Conservation (phyloP, 345 rosid genomes). For the Brassica carinata region DNA sequence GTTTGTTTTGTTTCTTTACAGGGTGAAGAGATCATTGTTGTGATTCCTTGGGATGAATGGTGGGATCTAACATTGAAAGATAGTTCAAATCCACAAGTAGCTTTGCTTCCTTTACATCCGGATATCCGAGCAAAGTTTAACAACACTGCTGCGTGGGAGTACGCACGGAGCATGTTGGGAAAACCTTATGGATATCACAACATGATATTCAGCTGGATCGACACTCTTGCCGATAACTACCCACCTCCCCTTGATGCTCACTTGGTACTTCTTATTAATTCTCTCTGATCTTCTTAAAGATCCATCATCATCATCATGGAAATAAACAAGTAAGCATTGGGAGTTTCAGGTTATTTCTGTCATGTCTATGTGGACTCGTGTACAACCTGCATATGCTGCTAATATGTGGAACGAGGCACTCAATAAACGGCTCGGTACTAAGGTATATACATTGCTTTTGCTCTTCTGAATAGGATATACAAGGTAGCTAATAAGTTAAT, state of each 20-base stretch:
- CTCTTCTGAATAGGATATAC: not conserved
- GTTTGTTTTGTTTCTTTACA: no score
- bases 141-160: slow-evolving; percentile 94
- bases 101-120: slow-evolving; percentile 87
- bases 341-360: slow-evolving; percentile 99
- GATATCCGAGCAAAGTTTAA: slow-evolving; percentile 76
- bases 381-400: slow-evolving; percentile 97
- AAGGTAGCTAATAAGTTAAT: not conserved
- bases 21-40: slow-evolving; percentile 93
- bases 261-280: no score
- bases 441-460: slow-evolving; percentile 49
- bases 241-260: slow-evolving; percentile 99
- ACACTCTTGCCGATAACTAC: slow-evolving; percentile 85
- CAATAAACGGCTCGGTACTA: slow-evolving; percentile 89
- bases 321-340: no score
- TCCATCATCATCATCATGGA: no score
- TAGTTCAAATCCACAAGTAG: slow-evolving; percentile 88
- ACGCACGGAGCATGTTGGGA: slow-evolving; percentile 88
- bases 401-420: slow-evolving; percentile 99
- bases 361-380: slow-evolving; percentile 98
- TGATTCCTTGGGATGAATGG: slow-evolving; percentile 97
- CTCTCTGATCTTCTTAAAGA: no score
- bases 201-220: slow-evolving; percentile 99
- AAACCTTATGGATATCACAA: slow-evolving; percentile 99
- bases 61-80: slow-evolving; percentile 87